Percentiles rank a stretch among this genome's conserved stretches.
Conservation (phyloP, 2,329 filamentous ascomycete genomes). For the Aspergillus nomiae region DNA sequence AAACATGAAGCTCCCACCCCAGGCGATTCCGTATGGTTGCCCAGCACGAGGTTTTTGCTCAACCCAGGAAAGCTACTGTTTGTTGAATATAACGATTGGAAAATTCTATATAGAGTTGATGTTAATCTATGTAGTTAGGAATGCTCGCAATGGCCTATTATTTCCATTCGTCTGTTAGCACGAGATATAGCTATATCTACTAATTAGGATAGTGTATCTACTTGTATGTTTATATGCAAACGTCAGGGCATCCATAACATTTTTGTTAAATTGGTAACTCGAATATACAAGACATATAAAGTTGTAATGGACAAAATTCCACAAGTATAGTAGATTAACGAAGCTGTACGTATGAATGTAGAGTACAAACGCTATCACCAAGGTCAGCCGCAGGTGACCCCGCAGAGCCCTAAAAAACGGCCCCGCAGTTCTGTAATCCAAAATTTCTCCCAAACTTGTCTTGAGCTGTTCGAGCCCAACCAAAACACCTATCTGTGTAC, state of each 20-base stretch:
- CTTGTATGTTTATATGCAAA: not conserved
- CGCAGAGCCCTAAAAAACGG: constrained; percentile 34
- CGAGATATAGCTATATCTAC: not conserved
- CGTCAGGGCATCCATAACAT: not conserved
- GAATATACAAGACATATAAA: not conserved
- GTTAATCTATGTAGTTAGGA: not conserved
- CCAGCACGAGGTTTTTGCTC: not conserved
- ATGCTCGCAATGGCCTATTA: not conserved
- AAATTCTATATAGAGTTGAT: not conserved
- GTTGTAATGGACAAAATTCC: not conserved
- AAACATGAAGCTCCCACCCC: not conserved
- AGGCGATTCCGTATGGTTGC: not conserved
- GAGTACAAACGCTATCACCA: not conserved
- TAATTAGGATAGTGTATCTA: not conserved
- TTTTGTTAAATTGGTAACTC: not conserved
- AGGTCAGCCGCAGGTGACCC: constrained; percentile 25
- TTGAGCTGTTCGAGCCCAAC: not conserved
- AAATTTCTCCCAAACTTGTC: constrained; percentile 27
- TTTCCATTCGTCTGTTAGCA: not conserved
- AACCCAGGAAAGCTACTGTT: not conserved
- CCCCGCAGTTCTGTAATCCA: constrained; percentile 29
- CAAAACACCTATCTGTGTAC: not conserved
- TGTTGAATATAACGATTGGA: not conserved
- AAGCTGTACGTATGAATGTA: not conserved
- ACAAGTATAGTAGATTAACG: not conserved